Evolutionary conservation across 495 filamentous ascomycete species (phyloP).

Genomic region (Aspergillus bertholletiae): DNA sequence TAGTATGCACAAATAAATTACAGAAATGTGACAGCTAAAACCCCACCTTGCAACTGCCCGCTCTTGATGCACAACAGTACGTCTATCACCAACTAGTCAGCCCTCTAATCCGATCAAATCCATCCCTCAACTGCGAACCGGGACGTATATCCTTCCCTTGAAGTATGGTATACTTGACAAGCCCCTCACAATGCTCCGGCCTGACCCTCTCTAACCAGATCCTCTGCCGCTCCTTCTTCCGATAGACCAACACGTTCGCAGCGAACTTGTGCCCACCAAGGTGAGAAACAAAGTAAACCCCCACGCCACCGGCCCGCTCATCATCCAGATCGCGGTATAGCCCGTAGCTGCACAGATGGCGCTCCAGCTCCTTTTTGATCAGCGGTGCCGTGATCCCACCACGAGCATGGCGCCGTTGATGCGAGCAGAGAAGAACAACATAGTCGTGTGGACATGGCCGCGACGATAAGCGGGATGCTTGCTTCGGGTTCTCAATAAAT

Average conservation of each 20-base stretch:
- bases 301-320: constrained; percentile 79
- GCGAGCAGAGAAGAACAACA: constrained; percentile 91
- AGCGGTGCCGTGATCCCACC: constrained; percentile 91
- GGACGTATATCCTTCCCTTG: constrained; percentile 93
- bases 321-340: constrained; percentile 86
- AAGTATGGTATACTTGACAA: constrained; percentile 83
- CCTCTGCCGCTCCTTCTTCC: constrained; percentile 69
- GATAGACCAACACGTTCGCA: constrained; percentile 88
- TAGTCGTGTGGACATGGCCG: constrained; percentile 74
- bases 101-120: constrained; percentile 76
- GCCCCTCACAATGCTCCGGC: constrained; percentile 90
- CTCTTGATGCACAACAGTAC: background rate
- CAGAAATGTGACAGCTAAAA: too few relatives aligned
- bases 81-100: constrained; percentile 77
- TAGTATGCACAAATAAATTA: too few relatives aligned
- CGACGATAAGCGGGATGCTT: constrained; percentile 34
- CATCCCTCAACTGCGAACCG: constrained; percentile 76
- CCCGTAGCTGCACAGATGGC: constrained; percentile 79
- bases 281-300: constrained; percentile 92
- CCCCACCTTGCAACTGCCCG: too few relatives aligned
- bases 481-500: constrained; percentile 65
- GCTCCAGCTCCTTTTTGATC: constrained; percentile 78
- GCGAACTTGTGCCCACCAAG: constrained; percentile 93
- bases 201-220: constrained; percentile 88
- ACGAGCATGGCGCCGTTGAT: constrained; percentile 84